These are phyloP conservation scores for Nakaseomyces delphensis DNA, from an alignment of 1,139 yeast genomes.

Conservation along the genomic window DNA sequence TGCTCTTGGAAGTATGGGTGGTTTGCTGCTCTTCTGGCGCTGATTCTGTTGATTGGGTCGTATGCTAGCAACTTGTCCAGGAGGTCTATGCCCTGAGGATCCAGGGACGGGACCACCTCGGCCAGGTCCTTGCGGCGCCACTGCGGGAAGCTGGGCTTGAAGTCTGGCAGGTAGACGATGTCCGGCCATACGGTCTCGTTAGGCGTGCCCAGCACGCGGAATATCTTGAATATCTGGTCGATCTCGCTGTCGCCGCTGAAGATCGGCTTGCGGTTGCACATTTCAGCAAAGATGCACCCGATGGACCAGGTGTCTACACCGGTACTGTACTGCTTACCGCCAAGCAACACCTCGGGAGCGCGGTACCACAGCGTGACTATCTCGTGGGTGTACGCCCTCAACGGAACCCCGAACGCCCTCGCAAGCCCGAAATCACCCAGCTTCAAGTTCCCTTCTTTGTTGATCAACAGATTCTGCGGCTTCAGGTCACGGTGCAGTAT, in stretches of 20 bases:
- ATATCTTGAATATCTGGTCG: conserved; percentile 92
- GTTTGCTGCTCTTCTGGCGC: conserved; percentile 84
- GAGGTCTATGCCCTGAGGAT: conserved; percentile 73
- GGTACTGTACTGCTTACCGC: conserved; percentile 95
- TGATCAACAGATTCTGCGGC: conserved; percentile 89
- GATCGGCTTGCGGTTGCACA: conserved; percentile 91
- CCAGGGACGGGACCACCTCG: conserved; percentile 71
- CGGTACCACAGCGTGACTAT: conserved; percentile 98
- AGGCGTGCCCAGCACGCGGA: conserved; percentile 90
- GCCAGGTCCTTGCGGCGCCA: conserved; percentile 74
- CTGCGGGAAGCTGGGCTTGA: conserved; percentile 91
- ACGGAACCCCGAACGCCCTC: conserved; percentile 93
- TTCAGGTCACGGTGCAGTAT: conserved; percentile 92
- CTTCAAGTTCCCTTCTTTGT: conserved; percentile 90
- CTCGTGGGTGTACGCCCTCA: conserved; percentile 93
- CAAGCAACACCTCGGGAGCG: conserved; percentile 90
- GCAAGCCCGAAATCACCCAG: conserved; percentile 97
- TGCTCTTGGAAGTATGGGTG: conserved; percentile 84
- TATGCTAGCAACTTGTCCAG: conserved; percentile 72
- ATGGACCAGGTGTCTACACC: conserved; percentile 99
- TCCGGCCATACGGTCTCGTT: conserved; percentile 95
- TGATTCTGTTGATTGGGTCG: conserved; percentile 89
- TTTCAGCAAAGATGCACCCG: conserved; percentile 97
- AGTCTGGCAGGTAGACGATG: conserved; percentile 86
- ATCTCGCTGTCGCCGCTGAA: conserved; percentile 98